phyloP scores from a whole-genome alignment of 495 filamentous ascomycete genomes.

The Penicillium soppii region DNA sequence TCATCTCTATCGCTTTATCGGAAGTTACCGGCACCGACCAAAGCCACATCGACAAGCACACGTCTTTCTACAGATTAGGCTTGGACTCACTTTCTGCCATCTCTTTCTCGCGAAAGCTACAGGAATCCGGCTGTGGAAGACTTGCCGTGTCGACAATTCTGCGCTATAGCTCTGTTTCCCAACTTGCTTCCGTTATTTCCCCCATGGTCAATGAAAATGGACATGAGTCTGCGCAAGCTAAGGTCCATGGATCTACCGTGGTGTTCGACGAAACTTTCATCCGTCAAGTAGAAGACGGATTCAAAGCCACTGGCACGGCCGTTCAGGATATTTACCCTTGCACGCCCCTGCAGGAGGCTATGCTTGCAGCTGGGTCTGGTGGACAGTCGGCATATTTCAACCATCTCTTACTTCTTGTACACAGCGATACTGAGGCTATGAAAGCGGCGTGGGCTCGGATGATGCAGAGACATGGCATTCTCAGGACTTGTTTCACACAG shows the following conservation, averaged over 20 bases:
- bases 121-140: constrained; percentile 35
- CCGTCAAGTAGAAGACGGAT: constrained; percentile 12
- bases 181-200: constrained; percentile 45
- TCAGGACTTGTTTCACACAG: constrained; percentile 61
- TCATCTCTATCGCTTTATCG: constrained; percentile 51
- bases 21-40: constrained; percentile 46
- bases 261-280: constrained; percentile 14
- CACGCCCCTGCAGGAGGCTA: constrained; percentile 78
- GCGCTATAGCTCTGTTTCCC: constrained; percentile 55
- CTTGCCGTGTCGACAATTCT: constrained; percentile 64
- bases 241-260: background rate
- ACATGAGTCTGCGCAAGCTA: background rate
- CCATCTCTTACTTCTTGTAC: constrained; percentile 48
- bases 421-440: constrained; percentile 38
- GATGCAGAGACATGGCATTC: constrained; percentile 57
- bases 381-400: constrained; percentile 53
- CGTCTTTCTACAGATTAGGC: constrained; percentile 63
- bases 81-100: constrained; percentile 84
- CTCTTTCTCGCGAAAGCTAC: constrained; percentile 54
- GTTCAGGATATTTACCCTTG: constrained; percentile 67
- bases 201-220: constrained; percentile 5
- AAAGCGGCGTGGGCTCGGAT: constrained; percentile 49
- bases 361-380: constrained; percentile 58
- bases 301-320: constrained; percentile 23
- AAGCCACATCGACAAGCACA: constrained; percentile 43